Evolutionary conservation across 2,329 filamentous ascomycete species (phyloP), one percentile per base, ranked within the genome.

Genomic region (Xylariaceae sp.): DNA sequence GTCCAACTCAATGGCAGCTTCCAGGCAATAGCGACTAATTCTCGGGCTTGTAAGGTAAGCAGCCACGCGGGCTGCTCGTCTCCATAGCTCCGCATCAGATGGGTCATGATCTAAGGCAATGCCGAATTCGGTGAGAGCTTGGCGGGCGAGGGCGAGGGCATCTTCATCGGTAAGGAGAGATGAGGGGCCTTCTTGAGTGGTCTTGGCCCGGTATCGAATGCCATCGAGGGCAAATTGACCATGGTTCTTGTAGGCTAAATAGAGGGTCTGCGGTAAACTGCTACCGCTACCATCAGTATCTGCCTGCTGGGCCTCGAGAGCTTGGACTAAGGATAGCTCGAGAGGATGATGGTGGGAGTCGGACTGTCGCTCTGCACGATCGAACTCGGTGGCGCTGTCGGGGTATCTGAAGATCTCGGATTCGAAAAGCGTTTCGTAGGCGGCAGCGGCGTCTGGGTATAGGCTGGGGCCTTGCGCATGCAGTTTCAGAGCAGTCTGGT

Each of bases 341-440:
- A 69, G 56, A 2, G 66, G 62, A 3, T 73, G 66, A 41, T 72
- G 66, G 9, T 62, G 59, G 22, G 67, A 64, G 38, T 78, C 72
- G 11, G 73, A 72, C 26, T 78, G 70, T 50, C 67, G 64, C 48
- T 82, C 82, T 42, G 83, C 76, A 52, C 88, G 81, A 51, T 87
- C 81, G 57, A 90, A 94, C 53, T 95, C 89, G 39, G 89, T 90
- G 32, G 82, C 72, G 3, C 87, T 89, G 62, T 97, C 91, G 38
- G 87, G 85, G 59, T 93, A 95, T 57, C 81, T 85, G 70, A 97
- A 97, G 44, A 98, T 93, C 42, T 96, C 93, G 19, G 90, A 96
- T 39, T 85, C 72, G 64, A 98, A 94, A 2, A 98, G 79, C 29
- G 80, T 79, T 36, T 84, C 74, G 66, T 98, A 98, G 34, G 93